Conservation (phyloP, 2,329 filamentous ascomycete species). For the Parascedosporium putredinis region DNA sequence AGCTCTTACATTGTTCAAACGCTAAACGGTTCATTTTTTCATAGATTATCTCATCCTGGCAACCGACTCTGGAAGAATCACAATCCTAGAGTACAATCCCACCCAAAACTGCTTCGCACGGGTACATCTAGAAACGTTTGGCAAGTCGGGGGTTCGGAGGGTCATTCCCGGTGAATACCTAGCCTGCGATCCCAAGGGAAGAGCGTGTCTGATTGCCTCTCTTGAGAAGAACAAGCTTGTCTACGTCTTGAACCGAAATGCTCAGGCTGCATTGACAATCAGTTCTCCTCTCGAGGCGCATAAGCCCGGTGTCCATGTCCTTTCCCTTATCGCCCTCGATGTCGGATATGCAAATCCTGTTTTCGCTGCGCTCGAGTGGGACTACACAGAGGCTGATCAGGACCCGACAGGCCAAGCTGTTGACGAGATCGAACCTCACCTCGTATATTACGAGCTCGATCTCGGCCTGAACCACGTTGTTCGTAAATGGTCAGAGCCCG, state of each 20-base stretch:
- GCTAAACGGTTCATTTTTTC: constrained; percentile 13
- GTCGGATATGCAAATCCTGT: constrained; percentile 96
- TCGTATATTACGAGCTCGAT: constrained; percentile 97
- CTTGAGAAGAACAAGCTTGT: constrained; percentile 99
- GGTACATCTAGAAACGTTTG: constrained; percentile 93
- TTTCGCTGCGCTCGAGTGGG: constrained; percentile 88
- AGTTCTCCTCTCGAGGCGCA: constrained; percentile 96
- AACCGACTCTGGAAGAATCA: constrained; percentile 90
- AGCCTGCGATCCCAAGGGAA: constrained; percentile 87
- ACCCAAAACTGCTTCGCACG: constrained; percentile 79
- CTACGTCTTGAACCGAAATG: constrained; percentile 92
- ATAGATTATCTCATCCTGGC: constrained; percentile 92
- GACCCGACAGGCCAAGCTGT: constrained; percentile 78
- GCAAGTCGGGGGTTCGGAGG: constrained; percentile 88
- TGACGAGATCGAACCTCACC: constrained; percentile 57
- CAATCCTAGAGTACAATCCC: constrained; percentile 84
- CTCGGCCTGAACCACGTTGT: constrained; percentile 95
- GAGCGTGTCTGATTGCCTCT: constrained; percentile 87
- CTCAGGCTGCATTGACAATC: constrained; percentile 89
- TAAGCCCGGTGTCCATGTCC: constrained; percentile 81
- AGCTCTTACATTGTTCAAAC: constrained; percentile 14
- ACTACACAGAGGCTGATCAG: constrained; percentile 85
- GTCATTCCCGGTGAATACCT: constrained; percentile 95
- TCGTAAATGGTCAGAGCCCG: constrained; percentile 88
- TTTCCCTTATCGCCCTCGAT: constrained; percentile 78